Conservation (phyloP, 2,329 filamentous ascomycete genomes). For the Achaetomium macrosporum region DNA sequence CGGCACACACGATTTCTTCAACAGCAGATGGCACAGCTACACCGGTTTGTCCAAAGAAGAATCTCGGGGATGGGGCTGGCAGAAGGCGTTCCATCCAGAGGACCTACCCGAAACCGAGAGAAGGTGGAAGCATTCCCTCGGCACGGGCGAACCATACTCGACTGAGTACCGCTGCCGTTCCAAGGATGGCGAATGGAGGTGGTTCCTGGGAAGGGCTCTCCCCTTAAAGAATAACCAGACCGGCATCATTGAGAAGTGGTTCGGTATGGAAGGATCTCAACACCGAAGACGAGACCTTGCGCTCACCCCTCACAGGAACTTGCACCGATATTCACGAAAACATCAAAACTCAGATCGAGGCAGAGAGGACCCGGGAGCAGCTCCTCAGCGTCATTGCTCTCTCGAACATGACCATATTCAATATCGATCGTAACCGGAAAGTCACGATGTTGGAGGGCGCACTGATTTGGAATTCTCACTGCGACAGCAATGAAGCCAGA, state of each 20-base stretch:
- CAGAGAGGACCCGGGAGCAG: conserved; percentile 62
- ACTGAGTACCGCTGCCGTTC: conserved; percentile 66
- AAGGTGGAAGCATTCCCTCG: conserved; percentile 57
- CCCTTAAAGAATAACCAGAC: conserved; percentile 61
- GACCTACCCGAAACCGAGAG: conserved; percentile 52
- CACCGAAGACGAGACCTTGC: neutral
- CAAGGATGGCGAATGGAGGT: conserved; percentile 65
- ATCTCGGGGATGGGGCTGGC: conserved; percentile 59
- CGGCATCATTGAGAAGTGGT: conserved; percentile 70
- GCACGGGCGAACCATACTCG: conserved; percentile 62
- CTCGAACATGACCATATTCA: conserved; percentile 70
- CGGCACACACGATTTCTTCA: conserved; percentile 67
- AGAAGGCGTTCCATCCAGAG: conserved; percentile 61
- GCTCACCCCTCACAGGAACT: conserved; percentile 41
- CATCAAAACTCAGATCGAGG: conserved; percentile 61
- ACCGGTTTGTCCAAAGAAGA: conserved; percentile 61
- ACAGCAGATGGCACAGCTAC: conserved; percentile 72
- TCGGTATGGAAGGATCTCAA: conserved; percentile 41
- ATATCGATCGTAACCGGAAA: conserved; percentile 55
- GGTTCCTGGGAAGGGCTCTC: conserved; percentile 70
- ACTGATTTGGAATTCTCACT: conserved; percentile 45
- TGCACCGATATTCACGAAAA: conserved; percentile 75
- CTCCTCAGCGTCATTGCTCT: conserved; percentile 68
- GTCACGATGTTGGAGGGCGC: conserved; percentile 67
- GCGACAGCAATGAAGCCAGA: conserved; percentile 38